Evolutionary conservation across 768 basidiomycete genomes (phyloP).

Genomic region (Hericium rajendrae): DNA sequence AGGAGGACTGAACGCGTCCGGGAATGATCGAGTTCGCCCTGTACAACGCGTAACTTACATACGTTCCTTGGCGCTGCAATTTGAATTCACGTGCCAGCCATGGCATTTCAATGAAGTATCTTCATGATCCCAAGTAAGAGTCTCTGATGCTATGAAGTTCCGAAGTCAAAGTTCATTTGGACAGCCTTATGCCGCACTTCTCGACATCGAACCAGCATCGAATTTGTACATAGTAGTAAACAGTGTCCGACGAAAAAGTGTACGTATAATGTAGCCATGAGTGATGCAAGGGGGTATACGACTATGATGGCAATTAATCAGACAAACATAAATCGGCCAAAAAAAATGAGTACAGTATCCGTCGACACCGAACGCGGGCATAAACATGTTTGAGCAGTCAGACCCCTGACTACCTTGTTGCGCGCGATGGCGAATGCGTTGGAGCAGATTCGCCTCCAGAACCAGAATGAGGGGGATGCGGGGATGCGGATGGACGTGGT

Average conservation of each 20-base stretch:
- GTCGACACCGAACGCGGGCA: neutral
- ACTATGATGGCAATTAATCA: conserved; percentile 11
- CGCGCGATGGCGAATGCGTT: neutral
- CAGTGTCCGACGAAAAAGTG: neutral
- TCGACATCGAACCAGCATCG: too few relatives aligned
- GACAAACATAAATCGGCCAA: conserved; percentile 13
- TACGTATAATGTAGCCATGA: neutral
- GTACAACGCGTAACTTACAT: too few relatives aligned
- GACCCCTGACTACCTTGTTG: neutral
- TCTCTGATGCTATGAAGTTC: too few relatives aligned
- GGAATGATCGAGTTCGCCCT: too few relatives aligned
- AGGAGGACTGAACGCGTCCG: neutral
- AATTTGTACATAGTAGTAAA: too few relatives aligned
- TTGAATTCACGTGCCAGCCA: too few relatives aligned
- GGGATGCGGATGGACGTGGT: conserved; percentile 19
- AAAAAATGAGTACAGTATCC: neutral
- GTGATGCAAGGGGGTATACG: conserved; percentile 12
- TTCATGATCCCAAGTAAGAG: too few relatives aligned
- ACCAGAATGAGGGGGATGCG: conserved; percentile 9
- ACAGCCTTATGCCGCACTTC: too few relatives aligned
- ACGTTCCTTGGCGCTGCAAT: too few relatives aligned
- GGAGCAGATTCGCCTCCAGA: neutral
- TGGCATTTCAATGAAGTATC: too few relatives aligned
- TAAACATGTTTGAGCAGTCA: neutral
- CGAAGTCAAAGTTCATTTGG: too few relatives aligned